These are phyloP conservation scores for Funneliformis geosporum DNA, from an alignment of 192 early-diverging fungal genomes.

Conservation along the genomic window DNA sequence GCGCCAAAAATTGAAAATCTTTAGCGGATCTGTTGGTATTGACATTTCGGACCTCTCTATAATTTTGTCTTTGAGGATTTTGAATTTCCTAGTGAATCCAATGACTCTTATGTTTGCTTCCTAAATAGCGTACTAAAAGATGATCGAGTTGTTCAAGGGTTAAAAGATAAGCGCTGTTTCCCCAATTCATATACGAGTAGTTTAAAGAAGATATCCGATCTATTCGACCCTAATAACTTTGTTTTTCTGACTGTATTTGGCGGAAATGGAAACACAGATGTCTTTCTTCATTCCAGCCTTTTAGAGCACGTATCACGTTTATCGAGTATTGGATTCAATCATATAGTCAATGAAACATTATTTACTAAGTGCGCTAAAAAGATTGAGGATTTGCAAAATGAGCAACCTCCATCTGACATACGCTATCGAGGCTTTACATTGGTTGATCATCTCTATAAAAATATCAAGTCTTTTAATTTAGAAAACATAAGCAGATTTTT, in stretches of 20 bases:
- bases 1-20: too few species aligned
- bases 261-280: background rate
- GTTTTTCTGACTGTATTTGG: background rate
- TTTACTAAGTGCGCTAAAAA: background rate
- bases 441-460: constrained; percentile 19
- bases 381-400: constrained; percentile 2
- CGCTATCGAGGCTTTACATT: constrained; percentile 3
- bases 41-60: too few species aligned
- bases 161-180: background rate
- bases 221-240: background rate
- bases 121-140: background rate
- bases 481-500: background rate
- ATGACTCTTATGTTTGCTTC: background rate
- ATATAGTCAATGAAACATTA: background rate
- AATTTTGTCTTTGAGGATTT: background rate
- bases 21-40: too few species aligned
- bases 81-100: background rate
- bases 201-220: background rate
- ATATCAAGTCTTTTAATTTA: background rate
- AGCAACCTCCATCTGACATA: background rate
- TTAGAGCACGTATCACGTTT: background rate
- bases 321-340: constrained; percentile 1
- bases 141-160: background rate
- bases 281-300: background rate
- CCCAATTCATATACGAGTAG: background rate